Base-by-base conservation (phyloP, 768 basidiomycete species). In the Calvatia gigantea region DNA sequence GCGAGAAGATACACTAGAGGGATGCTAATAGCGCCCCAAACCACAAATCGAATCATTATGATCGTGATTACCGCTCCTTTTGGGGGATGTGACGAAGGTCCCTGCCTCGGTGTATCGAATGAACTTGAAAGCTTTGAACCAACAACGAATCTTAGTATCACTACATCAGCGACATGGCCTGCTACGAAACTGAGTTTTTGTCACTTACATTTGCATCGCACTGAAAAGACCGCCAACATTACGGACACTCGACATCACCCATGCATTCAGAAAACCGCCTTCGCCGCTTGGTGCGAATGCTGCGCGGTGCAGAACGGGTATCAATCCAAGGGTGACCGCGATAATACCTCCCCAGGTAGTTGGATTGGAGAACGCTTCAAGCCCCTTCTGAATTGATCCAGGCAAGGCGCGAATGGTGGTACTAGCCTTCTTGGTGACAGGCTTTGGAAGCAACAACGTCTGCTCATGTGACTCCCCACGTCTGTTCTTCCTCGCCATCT, bases 51-150 rank as follows among this genome's bases (percentile, higher is more conserved):
- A 25, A 46, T 43, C 11, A 54, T 8, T 27, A 58, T 39, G 14
- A 58, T 29, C 27, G 38, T 21, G n/a, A 38, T 31, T n/a, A 58
- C 31, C 2, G 51, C 45, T 1, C 44, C 11, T n/a, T 17, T 41
- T 2, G 51, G 35, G 8, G 57, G 57, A 4, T 47, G 25, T 11
- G 57, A 51, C 4, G 42, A 45, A n/a, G 50, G 51, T 7, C 17
- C 43, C 15, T 35, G 27, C 12, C 31, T 12, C 19, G 35, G 43
- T 23, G 41, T 31, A 6, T 51, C 46, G 27, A 58, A 47, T 14
- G 57, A 58, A 31, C 47, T 46, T 5, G 57, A 58, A 3, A 58
- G 37, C 19, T 58, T 53, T 3, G 50, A 58, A 8, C 57, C 57
- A 2, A 58, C 57, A 25, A 58, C 29, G 25, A 58, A 58, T 19